Base-by-base conservation (phyloP, 495 filamentous ascomycete genomes). In the Patellaria atrata region DNA sequence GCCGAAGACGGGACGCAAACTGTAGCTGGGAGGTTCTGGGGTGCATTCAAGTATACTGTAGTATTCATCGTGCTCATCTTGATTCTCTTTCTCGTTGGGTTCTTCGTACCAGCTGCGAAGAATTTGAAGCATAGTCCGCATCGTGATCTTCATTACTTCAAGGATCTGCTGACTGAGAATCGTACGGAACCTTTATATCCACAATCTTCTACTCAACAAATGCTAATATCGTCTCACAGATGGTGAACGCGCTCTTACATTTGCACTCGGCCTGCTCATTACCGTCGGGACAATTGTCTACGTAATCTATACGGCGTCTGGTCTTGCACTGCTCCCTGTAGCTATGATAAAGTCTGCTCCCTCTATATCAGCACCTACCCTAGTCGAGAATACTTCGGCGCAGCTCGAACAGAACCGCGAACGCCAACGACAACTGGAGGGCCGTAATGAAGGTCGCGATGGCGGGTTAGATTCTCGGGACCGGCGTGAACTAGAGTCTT, bases 201-300 rank as follows among this genome's bases (percentile, higher is more conserved):
- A 5, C 33, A 14, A 27, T 26, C 8, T 33, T 34, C 41, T 24
- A 41, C 16, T 11, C 8, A 28, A 7, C 29, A 19, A n/a, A 23
- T 5, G 13, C 51, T 56, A 43, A 58, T 24, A 33, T 30, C 4
- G 4, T n/a, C n/a, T 18, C 21, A 30, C 41, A 80, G 77, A 83
- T 55, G 86, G 84, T 40, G 89, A 94, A 59, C 81, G 89, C 40
- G 82, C 86, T 12, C 63, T 97, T 29, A 82, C 82, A 17, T 97
- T 97, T 57, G 70, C 73, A 6, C 60, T 93, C 15, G 89, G 89
- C 2, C 60, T 94, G 17, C 65, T 97, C 19, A 81, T 87, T 27
- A 82, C 77, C 0, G 57, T 94, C 25, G 89, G 89, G 3, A 82
- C 83, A 1, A 56, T 83, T 20, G 67, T 93, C 11, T 96, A 92